A percentile compares a stretch with the other conserved stretches of the same genome.
Evolutionary conservation across 2,329 filamentous ascomycete species (phyloP).

Genomic region (Xylariales sp.): DNA sequence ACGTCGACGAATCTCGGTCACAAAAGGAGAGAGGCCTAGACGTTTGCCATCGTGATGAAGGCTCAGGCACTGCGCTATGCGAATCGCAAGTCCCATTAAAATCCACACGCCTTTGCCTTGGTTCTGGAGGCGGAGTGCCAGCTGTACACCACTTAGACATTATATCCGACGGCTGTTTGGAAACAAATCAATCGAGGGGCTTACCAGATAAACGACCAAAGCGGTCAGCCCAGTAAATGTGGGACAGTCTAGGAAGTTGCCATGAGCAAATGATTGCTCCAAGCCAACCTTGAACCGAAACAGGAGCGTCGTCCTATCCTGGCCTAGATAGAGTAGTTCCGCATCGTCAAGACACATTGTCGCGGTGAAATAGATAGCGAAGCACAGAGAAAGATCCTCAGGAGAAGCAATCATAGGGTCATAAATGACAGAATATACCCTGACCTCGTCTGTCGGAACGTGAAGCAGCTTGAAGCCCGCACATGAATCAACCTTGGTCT

Average conservation of each 20-base stretch:
- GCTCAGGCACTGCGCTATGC: slow-evolving; percentile 20
- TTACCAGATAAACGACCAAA: slow-evolving; percentile 1
- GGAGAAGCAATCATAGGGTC: slow-evolving; percentile 12
- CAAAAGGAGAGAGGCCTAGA: slow-evolving; percentile 17
- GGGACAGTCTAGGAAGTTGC: background rate
- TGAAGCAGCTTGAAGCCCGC: slow-evolving; percentile 23
- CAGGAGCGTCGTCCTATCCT: slow-evolving; percentile 9
- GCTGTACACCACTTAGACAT: background rate
- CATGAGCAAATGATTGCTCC: background rate
- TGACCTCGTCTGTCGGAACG: slow-evolving; percentile 19
- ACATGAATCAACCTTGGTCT: slow-evolving; percentile 17
- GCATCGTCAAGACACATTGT: background rate
- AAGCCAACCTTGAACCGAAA: background rate
- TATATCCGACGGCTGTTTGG: background rate
- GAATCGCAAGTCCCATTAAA: slow-evolving; percentile 20
- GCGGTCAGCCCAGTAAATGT: background rate
- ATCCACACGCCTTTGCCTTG: slow-evolving; percentile 9
- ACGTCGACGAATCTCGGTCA: slow-evolving; percentile 22
- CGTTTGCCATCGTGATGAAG: slow-evolving; percentile 22
- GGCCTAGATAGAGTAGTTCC: background rate
- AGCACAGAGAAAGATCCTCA: slow-evolving; percentile 10
- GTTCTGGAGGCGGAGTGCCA: slow-evolving; percentile 1
- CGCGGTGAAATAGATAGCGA: background rate
- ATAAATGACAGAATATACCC: slow-evolving; percentile 22
- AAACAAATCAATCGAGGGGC: background rate